Evolutionary conservation across 192 early-diverging fungal genomes (phyloP), one percentile per base, ranked within the genome.

Genomic region (Pilobolus umbonatus): DNA sequence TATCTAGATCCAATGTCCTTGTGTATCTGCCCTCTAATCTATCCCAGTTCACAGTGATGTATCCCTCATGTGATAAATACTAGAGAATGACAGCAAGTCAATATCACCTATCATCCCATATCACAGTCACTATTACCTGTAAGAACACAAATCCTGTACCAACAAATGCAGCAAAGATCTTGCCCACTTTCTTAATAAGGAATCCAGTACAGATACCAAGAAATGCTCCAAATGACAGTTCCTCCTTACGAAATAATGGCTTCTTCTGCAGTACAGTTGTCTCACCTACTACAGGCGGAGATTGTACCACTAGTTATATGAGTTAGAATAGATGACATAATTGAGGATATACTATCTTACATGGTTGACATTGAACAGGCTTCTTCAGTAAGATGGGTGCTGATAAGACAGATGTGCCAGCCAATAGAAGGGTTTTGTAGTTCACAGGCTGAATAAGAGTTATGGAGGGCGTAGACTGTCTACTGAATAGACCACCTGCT

Each of bases 141-240:
- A 79, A 31, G 34, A 60, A 74, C 12, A 80, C 67, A 55, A 80
- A 80, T 1, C 61, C 72, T 0, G 72, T 42, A 22, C 78, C 78
- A 12, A 76, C 60, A 1, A 72, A 67, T 2, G 74, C 31, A 38
- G 74, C 73, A 52, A 76, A 65, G 30, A 76, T 28, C 47, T 76
- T 76, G 22, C 78, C 75, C 1, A 80, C 53, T 26, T 80, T 80
- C 52, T 80, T 80, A 25, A 75, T 52, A 44, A 80, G 53, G 25
- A 60, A 80, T 2, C 78, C 78, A 10, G 78, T 71, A 42, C 78
- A 76, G 5, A 80, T 40, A 30, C 78, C 78, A 51, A 80, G 63
- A 19, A 67, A 60, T 19, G 57, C 57, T 14, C 78, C 78, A 61
- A 80, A 80, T 4, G 72, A 64, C 19, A 80, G 30, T 47, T 80